These are phyloP conservation scores for Amanita molliuscula DNA, from an alignment of 768 basidiomycete genomes.

Conservation along the genomic window DNA sequence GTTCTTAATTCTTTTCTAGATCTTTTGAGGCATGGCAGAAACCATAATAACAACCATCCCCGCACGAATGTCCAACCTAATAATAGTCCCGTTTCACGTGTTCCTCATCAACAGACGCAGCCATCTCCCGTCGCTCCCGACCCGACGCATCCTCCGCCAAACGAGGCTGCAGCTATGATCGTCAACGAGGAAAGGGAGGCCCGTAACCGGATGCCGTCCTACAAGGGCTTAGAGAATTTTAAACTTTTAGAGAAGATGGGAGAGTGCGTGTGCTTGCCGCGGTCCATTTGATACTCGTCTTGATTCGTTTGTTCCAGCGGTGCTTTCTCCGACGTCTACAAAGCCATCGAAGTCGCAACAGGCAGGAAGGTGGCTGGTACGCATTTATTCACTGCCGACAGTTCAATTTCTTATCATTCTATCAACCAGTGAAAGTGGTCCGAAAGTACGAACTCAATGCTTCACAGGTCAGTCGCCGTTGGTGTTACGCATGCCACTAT, in stretches of 20 bases:
- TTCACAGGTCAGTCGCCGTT: conserved; percentile 64
- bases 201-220: conserved; percentile 71
- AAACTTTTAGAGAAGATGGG: conserved; percentile 81
- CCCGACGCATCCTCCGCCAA: conserved; percentile 19
- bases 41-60: conserved; percentile 32
- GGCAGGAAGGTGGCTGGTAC: conserved; percentile 77
- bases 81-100: conserved; percentile 15
- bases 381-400: conserved; percentile 15
- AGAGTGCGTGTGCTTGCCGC: conserved; percentile 51
- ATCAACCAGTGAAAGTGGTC: conserved; percentile 74
- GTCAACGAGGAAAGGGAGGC: conserved; percentile 68
- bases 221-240: conserved; percentile 78
- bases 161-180: conserved; percentile 51
- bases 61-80: conserved; percentile 8
- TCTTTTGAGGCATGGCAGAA: conserved; percentile 76
- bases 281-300: conserved; percentile 11
- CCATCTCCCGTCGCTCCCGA: conserved; percentile 12
- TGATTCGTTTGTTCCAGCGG: conserved; percentile 38
- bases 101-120: conserved; percentile 24
- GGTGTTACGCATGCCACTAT: conserved; percentile 15
- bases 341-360: conserved; percentile 67
- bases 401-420: conserved; percentile 10
- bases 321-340: conserved; percentile 98
- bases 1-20: conserved; percentile 30
- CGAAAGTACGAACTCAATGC: conserved; percentile 88